Evolutionary conservation across 2,329 filamentous ascomycete species (phyloP).

Genomic region (Pyrenochaeta sp.): DNA sequence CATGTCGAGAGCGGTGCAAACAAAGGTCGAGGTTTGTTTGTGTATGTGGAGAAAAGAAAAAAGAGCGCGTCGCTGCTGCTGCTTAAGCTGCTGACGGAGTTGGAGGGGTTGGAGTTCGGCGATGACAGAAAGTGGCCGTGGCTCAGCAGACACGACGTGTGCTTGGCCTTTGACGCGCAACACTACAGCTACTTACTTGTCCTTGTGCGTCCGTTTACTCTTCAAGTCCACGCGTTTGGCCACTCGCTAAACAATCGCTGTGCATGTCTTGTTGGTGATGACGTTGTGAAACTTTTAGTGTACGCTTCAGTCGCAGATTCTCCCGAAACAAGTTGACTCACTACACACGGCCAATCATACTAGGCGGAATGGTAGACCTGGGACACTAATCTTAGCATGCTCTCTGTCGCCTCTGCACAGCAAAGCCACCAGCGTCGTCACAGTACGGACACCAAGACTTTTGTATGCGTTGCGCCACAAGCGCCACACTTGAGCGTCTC

Average conservation of each 20-base stretch:
- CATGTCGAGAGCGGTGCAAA: conserved; percentile 43
- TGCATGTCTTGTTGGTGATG: not conserved
- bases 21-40: not conserved
- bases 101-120: not conserved
- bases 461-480: not conserved
- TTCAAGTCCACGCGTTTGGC: not conserved
- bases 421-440: not conserved
- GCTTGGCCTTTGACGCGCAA: conserved; percentile 4
- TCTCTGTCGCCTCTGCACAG: not conserved
- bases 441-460: not conserved
- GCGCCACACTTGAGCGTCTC: not conserved
- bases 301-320: not conserved
- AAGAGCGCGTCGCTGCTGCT: conserved; percentile 1
- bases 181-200: not conserved
- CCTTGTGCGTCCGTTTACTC: not conserved
- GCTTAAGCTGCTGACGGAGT: not conserved
- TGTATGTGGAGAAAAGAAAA: conserved; percentile 8
- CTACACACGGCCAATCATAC: not conserved
- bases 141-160: conserved; percentile 2
- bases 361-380: not conserved
- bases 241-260: not conserved
- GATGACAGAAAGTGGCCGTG: conserved; percentile 2
- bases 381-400: not conserved
- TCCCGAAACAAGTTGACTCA: not conserved
- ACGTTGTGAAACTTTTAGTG: not conserved